These are phyloP conservation scores for Aquilaria sinensis DNA, from an alignment of 345 rosid species.

Conservation along the genomic window DNA sequence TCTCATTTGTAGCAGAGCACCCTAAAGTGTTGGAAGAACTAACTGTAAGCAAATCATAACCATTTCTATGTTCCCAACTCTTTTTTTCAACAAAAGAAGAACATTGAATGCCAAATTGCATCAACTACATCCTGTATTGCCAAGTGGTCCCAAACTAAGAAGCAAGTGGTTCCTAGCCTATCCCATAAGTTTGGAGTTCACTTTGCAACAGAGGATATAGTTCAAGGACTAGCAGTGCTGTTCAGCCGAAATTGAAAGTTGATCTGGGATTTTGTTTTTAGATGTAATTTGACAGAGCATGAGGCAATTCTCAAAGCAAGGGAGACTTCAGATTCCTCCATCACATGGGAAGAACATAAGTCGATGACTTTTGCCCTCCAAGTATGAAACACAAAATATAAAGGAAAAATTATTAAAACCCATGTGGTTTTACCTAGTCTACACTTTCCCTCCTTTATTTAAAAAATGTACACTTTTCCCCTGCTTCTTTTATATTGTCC, in stretches of 20 bases:
- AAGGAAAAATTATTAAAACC: too few species aligned
- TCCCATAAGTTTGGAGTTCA: too few species aligned
- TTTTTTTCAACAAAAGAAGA: neutral
- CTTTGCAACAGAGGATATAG: too few species aligned
- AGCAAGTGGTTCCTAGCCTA: too few species aligned
- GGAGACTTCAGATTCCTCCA: constrained; percentile 10
- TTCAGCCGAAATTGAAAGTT: neutral
- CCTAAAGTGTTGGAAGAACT: constrained; percentile 26
- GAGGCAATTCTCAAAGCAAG: constrained; percentile 17
- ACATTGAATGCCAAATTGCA: too few species aligned
- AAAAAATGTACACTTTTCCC: too few species aligned
- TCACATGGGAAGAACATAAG: constrained; percentile 37
- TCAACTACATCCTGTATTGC: too few species aligned
- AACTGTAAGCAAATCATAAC: constrained; percentile 11
- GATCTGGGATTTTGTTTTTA: neutral
- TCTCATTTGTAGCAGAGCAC: constrained; percentile 19
- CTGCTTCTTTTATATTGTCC: neutral
- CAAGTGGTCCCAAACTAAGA: too few species aligned
- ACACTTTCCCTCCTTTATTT: too few species aligned
- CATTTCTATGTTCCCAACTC: neutral
- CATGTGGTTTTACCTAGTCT: too few species aligned
- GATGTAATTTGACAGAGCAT: constrained; percentile 25
- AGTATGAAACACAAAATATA: constrained; percentile 3
- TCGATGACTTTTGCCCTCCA: constrained; percentile 33
- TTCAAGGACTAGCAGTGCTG: too few species aligned